Percentiles rank a stretch among this genome's conserved stretches.
phyloP scores from a whole-genome alignment of 2,329 filamentous ascomycete genomes.

The Pseudogymnoascus sp. region DNA sequence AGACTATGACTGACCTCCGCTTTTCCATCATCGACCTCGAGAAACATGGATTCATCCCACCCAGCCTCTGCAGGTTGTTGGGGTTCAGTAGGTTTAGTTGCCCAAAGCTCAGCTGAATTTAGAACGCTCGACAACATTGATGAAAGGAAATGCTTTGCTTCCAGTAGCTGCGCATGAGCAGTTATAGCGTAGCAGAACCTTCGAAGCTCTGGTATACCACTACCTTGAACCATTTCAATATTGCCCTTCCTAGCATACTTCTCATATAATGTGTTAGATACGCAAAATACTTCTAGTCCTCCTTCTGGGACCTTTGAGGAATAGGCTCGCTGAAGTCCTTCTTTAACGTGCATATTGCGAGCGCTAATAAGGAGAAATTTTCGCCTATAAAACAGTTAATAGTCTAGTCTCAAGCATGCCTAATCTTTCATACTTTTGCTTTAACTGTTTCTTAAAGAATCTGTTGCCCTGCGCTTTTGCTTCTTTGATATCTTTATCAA shows the following conservation, averaged over 20 bases:
- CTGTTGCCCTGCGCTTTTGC: slow-evolving; percentile 23
- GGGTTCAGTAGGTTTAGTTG: slow-evolving; percentile 11
- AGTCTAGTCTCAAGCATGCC: not conserved
- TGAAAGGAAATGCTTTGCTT: slow-evolving; percentile 27
- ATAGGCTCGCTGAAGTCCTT: slow-evolving; percentile 25
- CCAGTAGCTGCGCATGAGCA: slow-evolving; percentile 28
- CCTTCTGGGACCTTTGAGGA: slow-evolving; percentile 19
- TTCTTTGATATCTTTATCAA: slow-evolving; percentile 25
- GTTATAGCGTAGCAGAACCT: slow-evolving; percentile 29
- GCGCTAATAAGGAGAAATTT: slow-evolving; percentile 27
- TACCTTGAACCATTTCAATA: slow-evolving; percentile 23
- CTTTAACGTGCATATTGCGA: slow-evolving; percentile 27
- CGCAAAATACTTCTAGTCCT: slow-evolving; percentile 30
- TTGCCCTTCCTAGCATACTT: slow-evolving; percentile 28
- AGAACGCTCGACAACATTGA: slow-evolving; percentile 25
- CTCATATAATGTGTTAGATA: slow-evolving; percentile 32
- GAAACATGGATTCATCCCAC: slow-evolving; percentile 12
- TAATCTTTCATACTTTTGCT: slow-evolving; percentile 9
- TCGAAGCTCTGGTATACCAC: slow-evolving; percentile 30
- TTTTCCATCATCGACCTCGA: slow-evolving; percentile 9
- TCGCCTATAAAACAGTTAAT: slow-evolving; percentile 18
- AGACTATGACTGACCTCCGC: slow-evolving; percentile 14
- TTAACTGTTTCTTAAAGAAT: slow-evolving; percentile 21
- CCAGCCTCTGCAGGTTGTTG: slow-evolving; percentile 3
- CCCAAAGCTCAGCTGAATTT: slow-evolving; percentile 28